These are phyloP conservation scores for Paragyromitra xinjiangensis DNA, from an alignment of 495 filamentous ascomycete species.

Conservation along the genomic window DNA sequence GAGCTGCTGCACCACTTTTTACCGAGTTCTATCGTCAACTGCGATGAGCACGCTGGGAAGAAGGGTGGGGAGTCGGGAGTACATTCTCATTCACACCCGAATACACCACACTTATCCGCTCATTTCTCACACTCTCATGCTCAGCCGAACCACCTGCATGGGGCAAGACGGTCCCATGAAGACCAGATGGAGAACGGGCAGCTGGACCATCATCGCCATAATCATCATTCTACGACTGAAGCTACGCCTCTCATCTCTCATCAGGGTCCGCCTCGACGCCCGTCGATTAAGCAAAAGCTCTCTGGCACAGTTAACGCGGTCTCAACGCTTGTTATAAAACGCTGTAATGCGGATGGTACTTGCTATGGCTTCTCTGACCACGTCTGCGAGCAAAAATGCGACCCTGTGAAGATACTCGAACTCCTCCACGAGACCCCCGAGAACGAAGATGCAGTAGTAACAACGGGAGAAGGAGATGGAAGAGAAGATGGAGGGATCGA, in stretches of 20 bases:
- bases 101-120: neutral
- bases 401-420: slow-evolving; percentile 31
- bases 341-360: slow-evolving; percentile 49
- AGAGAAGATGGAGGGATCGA: neutral
- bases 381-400: slow-evolving; percentile 48
- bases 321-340: slow-evolving; percentile 47
- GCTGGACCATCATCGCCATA: neutral
- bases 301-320: slow-evolving; percentile 39
- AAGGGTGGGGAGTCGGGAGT: slow-evolving; percentile 66
- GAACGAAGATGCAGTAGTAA: neutral
- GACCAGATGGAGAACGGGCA: slow-evolving; percentile 33
- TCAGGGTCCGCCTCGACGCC: slow-evolving; percentile 14
- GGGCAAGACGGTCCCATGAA: neutral
- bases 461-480: neutral
- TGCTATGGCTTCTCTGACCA: slow-evolving; percentile 57
- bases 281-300: slow-evolving; percentile 43
- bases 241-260: slow-evolving; percentile 61
- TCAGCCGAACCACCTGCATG: neutral
- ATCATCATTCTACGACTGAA: slow-evolving; percentile 57
- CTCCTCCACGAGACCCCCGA: slow-evolving; percentile 11
- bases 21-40: slow-evolving; percentile 93
- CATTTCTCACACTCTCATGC: neutral
- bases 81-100: slow-evolving; percentile 21
- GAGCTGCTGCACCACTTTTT: slow-evolving; percentile 81
- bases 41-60: slow-evolving; percentile 70